Percentiles rank a stretch among this genome's conserved stretches.
phyloP scores from a whole-genome alignment of 2,329 filamentous ascomycete species.

The Microdochium trichocladiopsis region DNA sequence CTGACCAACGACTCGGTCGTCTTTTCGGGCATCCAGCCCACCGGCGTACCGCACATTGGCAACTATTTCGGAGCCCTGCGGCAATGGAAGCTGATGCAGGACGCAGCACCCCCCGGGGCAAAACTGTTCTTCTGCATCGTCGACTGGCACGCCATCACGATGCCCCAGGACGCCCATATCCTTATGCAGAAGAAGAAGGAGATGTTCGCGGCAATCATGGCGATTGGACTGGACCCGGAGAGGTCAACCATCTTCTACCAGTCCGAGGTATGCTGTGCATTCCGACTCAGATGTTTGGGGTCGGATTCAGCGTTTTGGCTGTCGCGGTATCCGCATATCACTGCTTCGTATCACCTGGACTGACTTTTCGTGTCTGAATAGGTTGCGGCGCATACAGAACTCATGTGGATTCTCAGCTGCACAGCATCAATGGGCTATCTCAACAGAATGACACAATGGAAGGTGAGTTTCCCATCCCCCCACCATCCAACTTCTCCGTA shows the following conservation, averaged over 20 bases:
- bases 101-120: conserved; percentile 46
- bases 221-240: conserved; percentile 75
- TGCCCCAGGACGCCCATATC: conserved; percentile 56
- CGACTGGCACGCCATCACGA: conserved; percentile 88
- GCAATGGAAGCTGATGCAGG: conserved; percentile 79
- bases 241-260: conserved; percentile 77
- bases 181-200: conserved; percentile 63
- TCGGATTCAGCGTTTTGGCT: no score
- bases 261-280: conserved; percentile 59
- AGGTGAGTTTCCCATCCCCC: conserved; percentile 59
- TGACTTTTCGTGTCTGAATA: conserved; percentile 20
- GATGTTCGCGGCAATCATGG: conserved; percentile 72
- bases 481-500: no score
- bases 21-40: conserved; percentile 97
- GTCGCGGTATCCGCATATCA: no score
- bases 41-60: conserved; percentile 85
- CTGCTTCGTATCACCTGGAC: no score
- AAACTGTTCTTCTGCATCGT: conserved; percentile 81
- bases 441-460: conserved; percentile 99
- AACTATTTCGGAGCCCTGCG: conserved; percentile 90
- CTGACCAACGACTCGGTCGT: conserved; percentile 37
- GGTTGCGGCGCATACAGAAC: conserved; percentile 74
- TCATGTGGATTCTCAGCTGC: conserved; percentile 97
- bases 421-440: conserved; percentile 88
- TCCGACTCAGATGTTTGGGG: no score